Percentiles rank a stretch among this genome's conserved stretches.
Conservation (phyloP, 495 filamentous ascomycete species). For the Baudoinia panamericana region DNA sequence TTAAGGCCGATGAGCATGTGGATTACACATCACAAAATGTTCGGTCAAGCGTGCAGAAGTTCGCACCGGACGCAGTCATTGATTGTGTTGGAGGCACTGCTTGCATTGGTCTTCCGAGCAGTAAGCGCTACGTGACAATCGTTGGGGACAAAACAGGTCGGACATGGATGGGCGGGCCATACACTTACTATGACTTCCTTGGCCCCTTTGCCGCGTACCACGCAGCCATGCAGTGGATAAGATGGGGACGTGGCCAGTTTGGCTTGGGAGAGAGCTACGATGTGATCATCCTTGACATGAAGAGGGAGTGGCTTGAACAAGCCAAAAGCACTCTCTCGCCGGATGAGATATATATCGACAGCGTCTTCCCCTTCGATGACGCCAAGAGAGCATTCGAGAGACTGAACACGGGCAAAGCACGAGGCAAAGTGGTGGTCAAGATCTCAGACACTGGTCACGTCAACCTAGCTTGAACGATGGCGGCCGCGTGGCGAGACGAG, state of each 20-base stretch:
- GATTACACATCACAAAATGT: conserved; percentile 24
- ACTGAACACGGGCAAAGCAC: conserved; percentile 23
- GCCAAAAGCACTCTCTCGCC: conserved; percentile 10
- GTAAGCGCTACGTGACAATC: conserved; percentile 22
- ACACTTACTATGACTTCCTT: conserved; percentile 21
- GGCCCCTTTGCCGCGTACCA: conserved; percentile 9
- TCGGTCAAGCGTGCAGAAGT: conserved; percentile 7
- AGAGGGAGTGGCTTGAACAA: conserved; percentile 18
- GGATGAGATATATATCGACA: conserved; percentile 18
- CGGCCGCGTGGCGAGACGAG: no score
- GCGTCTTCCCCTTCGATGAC: conserved; percentile 18
- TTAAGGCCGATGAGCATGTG: conserved; percentile 23
- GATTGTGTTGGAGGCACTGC: conserved; percentile 27
- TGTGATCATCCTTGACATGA: conserved; percentile 17
- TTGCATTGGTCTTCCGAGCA: conserved; percentile 11
- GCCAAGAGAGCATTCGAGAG: conserved; percentile 22
- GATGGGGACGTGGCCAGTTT: conserved; percentile 18
- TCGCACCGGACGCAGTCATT: conserved; percentile 23
- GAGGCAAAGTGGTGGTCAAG: conserved; percentile 26
- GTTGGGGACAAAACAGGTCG: conserved; percentile 26
- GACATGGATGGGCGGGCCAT: conserved; percentile 21
- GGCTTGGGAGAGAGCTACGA: conserved; percentile 23
- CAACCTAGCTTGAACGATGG: no score
- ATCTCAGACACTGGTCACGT: conserved; percentile 4
- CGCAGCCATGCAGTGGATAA: conserved; percentile 12